phyloP scores from a whole-genome alignment of 2,329 filamentous ascomycete genomes.

The Coniella lustricola region DNA sequence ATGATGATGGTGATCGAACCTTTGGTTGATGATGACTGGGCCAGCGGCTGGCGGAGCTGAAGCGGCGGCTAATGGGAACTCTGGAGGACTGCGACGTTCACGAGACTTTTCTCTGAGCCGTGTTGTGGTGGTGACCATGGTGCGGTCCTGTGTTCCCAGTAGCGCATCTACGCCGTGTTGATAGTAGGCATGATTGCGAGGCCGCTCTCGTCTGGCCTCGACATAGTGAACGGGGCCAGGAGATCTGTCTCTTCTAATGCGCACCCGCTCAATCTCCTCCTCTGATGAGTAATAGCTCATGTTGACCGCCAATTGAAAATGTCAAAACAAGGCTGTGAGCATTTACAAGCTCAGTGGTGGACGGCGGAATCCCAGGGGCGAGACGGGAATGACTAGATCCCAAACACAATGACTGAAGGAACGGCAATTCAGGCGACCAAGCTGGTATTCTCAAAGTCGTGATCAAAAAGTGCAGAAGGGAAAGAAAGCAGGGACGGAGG shows the following conservation, averaged over 20 bases:
- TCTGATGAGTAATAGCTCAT: slow-evolving; percentile 42
- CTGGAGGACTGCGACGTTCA: slow-evolving; percentile 38
- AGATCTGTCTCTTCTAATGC: slow-evolving; percentile 35
- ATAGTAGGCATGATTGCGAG: slow-evolving; percentile 35
- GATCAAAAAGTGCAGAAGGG: neutral
- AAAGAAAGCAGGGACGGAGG: neutral
- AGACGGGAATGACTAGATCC: too few species aligned
- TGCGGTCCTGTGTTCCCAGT: slow-evolving; percentile 33
- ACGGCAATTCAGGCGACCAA: neutral
- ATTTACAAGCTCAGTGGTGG: too few species aligned
- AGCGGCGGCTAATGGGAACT: slow-evolving; percentile 23
- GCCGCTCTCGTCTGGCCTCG: slow-evolving; percentile 28
- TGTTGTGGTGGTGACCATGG: slow-evolving; percentile 36
- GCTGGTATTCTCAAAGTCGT: too few species aligned
- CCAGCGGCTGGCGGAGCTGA: slow-evolving; percentile 26
- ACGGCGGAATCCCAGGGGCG: too few species aligned
- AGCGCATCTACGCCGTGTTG: slow-evolving; percentile 32
- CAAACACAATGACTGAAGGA: neutral
- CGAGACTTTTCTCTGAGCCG: slow-evolving; percentile 37
- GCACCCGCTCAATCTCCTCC: slow-evolving; percentile 47
- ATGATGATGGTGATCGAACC: slow-evolving; percentile 31
- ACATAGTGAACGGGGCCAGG: slow-evolving; percentile 40
- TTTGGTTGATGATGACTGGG: slow-evolving; percentile 53
- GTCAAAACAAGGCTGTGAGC: neutral
- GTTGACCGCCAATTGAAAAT: too few species aligned